phyloP scores from a whole-genome alignment of 805 yeast genomes.

The Phaffomyces opuntiae region DNA sequence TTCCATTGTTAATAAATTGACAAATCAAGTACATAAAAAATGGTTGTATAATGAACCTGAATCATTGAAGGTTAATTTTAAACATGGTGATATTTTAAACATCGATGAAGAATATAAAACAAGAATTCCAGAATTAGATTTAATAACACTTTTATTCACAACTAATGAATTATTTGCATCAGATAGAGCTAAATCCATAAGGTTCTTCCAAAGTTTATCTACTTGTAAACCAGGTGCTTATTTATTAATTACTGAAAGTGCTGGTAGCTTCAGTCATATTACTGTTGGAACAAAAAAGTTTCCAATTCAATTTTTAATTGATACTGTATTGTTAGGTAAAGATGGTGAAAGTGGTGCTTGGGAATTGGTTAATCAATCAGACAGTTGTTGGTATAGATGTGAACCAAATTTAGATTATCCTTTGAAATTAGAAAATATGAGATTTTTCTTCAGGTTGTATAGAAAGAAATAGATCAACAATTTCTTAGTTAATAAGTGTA shows the following conservation, averaged over 20 bases:
- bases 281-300: constrained; percentile 68
- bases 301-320: constrained; percentile 77
- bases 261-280: constrained; percentile 83
- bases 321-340: constrained; percentile 58
- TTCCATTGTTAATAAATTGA: constrained; percentile 39
- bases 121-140: constrained; percentile 28
- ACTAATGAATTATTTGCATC: constrained; percentile 81
- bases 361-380: constrained; percentile 59
- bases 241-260: constrained; percentile 73
- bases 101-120: constrained; percentile 19
- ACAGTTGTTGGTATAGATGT: constrained; percentile 76
- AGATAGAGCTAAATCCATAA: constrained; percentile 53
- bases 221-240: constrained; percentile 50
- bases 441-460: constrained; percentile 75
- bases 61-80: constrained; percentile 27
- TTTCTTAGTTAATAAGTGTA: too few species aligned
- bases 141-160: constrained; percentile 74
- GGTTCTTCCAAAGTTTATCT: constrained; percentile 48
- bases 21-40: constrained; percentile 34
- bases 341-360: constrained; percentile 45
- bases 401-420: constrained; percentile 48
- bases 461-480: constrained; percentile 34
- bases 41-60: constrained; percentile 45
- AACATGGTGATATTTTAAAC: constrained; percentile 30
- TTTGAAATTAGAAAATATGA: constrained; percentile 77